Percentiles rank a stretch among this genome's conserved stretches.
These are phyloP conservation scores for Hypsizygus marmoreus DNA, from an alignment of 768 basidiomycete species.

Conservation along the genomic window DNA sequence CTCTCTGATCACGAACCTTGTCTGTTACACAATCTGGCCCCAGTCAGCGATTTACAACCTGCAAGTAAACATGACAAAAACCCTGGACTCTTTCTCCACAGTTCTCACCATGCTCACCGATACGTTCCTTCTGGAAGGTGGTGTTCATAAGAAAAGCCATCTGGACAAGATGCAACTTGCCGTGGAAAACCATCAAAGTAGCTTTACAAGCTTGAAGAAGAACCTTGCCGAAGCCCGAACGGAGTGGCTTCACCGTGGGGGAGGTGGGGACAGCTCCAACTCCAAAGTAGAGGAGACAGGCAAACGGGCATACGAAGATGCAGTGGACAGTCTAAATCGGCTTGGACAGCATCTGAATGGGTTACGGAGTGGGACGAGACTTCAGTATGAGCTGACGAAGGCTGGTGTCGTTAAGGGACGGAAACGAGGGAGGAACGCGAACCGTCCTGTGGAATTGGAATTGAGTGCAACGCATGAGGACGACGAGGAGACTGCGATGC, in stretches of 20 bases:
- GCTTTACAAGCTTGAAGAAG: constrained; percentile 88
- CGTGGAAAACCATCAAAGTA: constrained; percentile 81
- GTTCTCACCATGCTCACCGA: constrained; percentile 79
- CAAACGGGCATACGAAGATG: constrained; percentile 77
- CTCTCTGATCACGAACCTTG: constrained; percentile 73
- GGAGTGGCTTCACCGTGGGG: constrained; percentile 61
- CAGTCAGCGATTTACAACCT: constrained; percentile 82
- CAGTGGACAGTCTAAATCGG: constrained; percentile 82
- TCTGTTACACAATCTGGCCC: constrained; percentile 85
- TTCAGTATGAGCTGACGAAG: constrained; percentile 82
- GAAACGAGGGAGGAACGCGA: constrained; percentile 19
- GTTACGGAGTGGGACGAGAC: constrained; percentile 75
- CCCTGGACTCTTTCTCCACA: constrained; percentile 86
- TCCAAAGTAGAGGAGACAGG: constrained; percentile 30
- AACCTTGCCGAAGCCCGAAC: constrained; percentile 85
- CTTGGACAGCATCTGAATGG: constrained; percentile 95
- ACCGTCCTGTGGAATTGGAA: constrained; percentile 9
- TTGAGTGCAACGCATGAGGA: constrained; percentile 19
- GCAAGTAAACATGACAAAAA: constrained; percentile 82
- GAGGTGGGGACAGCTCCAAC: constrained; percentile 24
- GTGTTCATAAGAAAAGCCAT: constrained; percentile 51
- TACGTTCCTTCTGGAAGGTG: constrained; percentile 83
- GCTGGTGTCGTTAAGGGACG: constrained; percentile 41
- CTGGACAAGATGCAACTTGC: constrained; percentile 74
- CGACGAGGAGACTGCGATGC: constrained; percentile 41